Evolutionary conservation across 1,284 basidiomycete genomes (phyloP), one percentile per base, ranked within the genome.

Genomic region (Tilletia horrida): DNA sequence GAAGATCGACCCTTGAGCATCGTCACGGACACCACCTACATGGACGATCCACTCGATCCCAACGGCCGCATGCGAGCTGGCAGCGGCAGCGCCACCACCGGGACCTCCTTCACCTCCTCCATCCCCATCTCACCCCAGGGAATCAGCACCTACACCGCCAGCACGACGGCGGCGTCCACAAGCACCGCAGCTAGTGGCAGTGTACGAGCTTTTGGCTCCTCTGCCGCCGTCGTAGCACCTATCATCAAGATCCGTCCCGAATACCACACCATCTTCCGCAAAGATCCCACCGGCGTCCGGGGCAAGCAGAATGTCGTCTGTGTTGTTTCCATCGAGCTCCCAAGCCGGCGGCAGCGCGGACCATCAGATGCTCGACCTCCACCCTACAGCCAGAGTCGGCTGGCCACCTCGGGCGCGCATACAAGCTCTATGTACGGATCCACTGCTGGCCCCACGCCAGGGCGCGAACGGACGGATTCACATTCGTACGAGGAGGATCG

Each of bases 171-270:
- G 11, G 35, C 35, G 6, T 40, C 35, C 35, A 40, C 35, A 4
- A 40, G 35, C 35, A 40, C 35, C 35, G 35, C 35, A 40, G 35
- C 35, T 40, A 40, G 35, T 40, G 35, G 35, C 35, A 40, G 35
- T 40, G 35, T 40, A 11, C 35, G 35, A 4, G 35, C 35, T 4
- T 11, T 40, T 11, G 35, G 35, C 35, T 40, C 35, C 48, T 50
- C 48, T 8, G 69, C 68, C 27, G 87, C 9, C 69, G 87, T 95
- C 71, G 88, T 94, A 74, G 88, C 91, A 0, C 93, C 93, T 2
- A 88, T 88, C 23, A 92, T 97, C 75, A 89, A 90, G 78, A 90
- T 95, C 75, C 88, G 89, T 63, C 89, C 93, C 3, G 93, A 97
- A 83, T 93, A 91, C 81, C 86, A 89, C 1, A 89, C 89, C 50